Conservation (phyloP, 805 yeast genomes). For the Scheffersomyces amazonensis region DNA sequence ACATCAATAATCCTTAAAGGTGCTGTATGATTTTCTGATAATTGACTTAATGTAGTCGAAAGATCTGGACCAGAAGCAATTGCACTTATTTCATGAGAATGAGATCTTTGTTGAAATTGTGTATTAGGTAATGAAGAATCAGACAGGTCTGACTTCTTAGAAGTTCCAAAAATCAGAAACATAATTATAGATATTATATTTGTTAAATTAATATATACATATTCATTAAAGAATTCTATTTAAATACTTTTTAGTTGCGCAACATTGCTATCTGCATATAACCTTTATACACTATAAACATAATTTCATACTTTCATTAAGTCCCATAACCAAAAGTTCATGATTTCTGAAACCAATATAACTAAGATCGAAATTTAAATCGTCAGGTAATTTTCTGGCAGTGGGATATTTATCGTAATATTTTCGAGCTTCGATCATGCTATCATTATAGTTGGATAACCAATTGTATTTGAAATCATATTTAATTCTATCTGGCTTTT, state of each 20-base stretch:
- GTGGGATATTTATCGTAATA: neutral
- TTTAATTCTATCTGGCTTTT: constrained; percentile 19
- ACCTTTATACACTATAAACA: constrained; percentile 18
- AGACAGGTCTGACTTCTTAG: neutral
- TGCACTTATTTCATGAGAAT: neutral
- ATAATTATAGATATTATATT: too few species aligned
- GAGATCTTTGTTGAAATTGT: neutral
- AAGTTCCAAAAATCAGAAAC: neutral
- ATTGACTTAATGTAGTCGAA: constrained; percentile 25
- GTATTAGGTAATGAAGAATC: neutral
- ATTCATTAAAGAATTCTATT: neutral
- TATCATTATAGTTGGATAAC: constrained; percentile 11
- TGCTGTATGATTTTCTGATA: constrained; percentile 11
- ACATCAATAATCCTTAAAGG: constrained; percentile 6
- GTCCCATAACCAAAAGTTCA: constrained; percentile 21
- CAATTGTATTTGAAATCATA: constrained; percentile 22
- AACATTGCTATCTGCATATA: neutral
- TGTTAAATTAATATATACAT: too few species aligned
- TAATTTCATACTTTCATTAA: constrained; percentile 23
- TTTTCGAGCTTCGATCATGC: neutral
- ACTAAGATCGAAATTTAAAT: constrained; percentile 4
- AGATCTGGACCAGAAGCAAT: constrained; percentile 16
- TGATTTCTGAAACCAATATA: constrained; percentile 21
- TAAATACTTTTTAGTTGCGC: neutral
- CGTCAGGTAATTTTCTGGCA: neutral